phyloP scores from a whole-genome alignment of 1,284 basidiomycete genomes.

The Neotropicomus parvogracilis region DNA sequence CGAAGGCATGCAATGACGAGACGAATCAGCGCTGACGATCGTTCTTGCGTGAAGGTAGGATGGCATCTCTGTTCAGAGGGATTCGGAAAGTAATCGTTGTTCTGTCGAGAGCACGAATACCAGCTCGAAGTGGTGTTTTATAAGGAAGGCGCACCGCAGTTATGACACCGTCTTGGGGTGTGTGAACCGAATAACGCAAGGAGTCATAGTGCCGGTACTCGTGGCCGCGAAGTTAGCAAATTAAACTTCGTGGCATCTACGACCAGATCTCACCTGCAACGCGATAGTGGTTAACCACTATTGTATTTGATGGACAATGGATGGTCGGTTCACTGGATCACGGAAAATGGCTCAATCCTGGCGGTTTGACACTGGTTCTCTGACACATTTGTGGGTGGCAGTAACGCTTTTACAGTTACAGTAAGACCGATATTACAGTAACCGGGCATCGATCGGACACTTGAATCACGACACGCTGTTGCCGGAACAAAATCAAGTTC shows the following conservation, averaged over 20 bases:
- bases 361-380: not conserved
- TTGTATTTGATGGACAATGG: no score
- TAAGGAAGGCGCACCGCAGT: slow-evolving; percentile 1
- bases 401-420: no score
- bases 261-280: not conserved
- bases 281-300: no score
- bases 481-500: no score
- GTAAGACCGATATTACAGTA: no score
- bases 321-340: no score
- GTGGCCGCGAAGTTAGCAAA: not conserved
- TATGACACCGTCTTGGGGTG: not conserved
- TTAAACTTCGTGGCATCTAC: not conserved
- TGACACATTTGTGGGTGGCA: no score
- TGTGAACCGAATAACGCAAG: not conserved
- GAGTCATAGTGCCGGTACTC: not conserved
- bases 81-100: not conserved
- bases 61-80: not conserved
- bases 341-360: not conserved
- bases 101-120: not conserved
- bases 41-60: slow-evolving; percentile 9
- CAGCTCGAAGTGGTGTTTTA: slow-evolving; percentile 9
- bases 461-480: no score
- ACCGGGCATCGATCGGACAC: no score
- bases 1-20: not conserved
- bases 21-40: not conserved